Evolutionary conservation across 2,329 filamentous ascomycete species (phyloP), one percentile per base, ranked within the genome.

Genomic region (Hymenoscyphus albidus): DNA sequence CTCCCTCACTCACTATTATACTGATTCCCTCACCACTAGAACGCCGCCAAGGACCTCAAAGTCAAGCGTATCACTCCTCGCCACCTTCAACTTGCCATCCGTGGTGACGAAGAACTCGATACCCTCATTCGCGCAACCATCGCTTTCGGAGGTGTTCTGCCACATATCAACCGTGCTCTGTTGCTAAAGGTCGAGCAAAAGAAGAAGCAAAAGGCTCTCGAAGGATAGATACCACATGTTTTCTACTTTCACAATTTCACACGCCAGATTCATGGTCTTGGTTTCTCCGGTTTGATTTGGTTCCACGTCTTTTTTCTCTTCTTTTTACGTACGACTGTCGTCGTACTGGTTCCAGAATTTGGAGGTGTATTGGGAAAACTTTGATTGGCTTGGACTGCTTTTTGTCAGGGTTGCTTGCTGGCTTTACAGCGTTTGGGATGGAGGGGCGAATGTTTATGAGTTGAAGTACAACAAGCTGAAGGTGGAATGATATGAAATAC

Each of bases 41-140:
- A 99, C 78, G 95, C 95, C 62, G 95, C 95, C 79, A 98, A 98
- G 85, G 95, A 99, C 80, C 90, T 98, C 77, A 99, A 98, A 82
- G 95, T 98, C 82, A 99, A 98, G 88, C 95, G 95, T 80, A 99
- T 99, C 80, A 98, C 94, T 13, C 95, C 95, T 64, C 93, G 95
- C 78, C 95, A 99, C 80, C 83, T 99, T 70, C 95, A 99, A 80
- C 91, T 99, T 69, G 95, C 95, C 74, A 99, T 99, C 77, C 93
- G 95, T 75, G 95, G 95, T 76, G 95, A 99, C 79, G 95, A 99
- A 82, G 95, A 99, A 80, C 85, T 99, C 73, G 95, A 99, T 78
- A 98, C 93, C 31, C 85, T 99, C 65, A 98, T 99, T 78, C 91
- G 93, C 74, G 95, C 95, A 64, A 99, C 95, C 68, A 99, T 99